These are phyloP conservation scores for Holtermannia corniformis DNA, from an alignment of 768 basidiomycete species.

Conservation along the genomic window DNA sequence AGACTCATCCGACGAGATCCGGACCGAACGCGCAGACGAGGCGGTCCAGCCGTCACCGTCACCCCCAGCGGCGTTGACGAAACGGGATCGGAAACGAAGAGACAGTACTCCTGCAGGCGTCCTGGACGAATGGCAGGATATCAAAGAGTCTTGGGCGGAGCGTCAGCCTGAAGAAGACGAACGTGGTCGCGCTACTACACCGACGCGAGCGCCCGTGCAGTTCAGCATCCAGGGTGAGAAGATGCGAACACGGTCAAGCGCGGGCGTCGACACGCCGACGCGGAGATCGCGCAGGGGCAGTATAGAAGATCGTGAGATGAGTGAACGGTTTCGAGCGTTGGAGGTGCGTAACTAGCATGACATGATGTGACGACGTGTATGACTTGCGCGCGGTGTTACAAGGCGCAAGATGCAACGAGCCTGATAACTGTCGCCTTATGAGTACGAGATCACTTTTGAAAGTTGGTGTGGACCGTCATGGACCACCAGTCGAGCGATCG, in stretches of 20 bases:
- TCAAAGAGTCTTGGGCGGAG: conserved; percentile 18
- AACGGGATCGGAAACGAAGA: conserved; percentile 14
- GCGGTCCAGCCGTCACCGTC: conserved; percentile 11
- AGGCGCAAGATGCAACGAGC: too few relatives aligned
- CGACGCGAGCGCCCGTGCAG: conserved; percentile 3
- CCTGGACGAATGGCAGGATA: conserved; percentile 19
- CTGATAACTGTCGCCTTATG: too few relatives aligned
- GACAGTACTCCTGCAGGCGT: conserved; percentile 6
- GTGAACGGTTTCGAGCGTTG: conserved; percentile 24
- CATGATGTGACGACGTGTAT: too few relatives aligned
- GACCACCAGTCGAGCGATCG: too few relatives aligned
- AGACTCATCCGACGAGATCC: conserved; percentile 8
- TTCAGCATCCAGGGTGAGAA: not conserved
- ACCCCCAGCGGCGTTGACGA: not conserved
- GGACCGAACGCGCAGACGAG: conserved; percentile 27
- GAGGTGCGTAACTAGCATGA: too few relatives aligned
- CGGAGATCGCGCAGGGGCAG: conserved; percentile 18
- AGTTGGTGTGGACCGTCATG: too few relatives aligned
- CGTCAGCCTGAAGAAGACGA: conserved; percentile 3
- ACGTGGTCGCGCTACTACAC: conserved; percentile 1
- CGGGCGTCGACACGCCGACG: too few relatives aligned
- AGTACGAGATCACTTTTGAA: too few relatives aligned
- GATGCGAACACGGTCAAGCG: too few relatives aligned
- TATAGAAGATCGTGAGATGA: conserved; percentile 25
- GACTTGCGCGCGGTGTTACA: too few relatives aligned